Evolutionary conservation across 108 stramenopile genomes (phyloP), one percentile per base, ranked within the genome.

Genomic region (Mayamaea pseudoterrestris): DNA sequence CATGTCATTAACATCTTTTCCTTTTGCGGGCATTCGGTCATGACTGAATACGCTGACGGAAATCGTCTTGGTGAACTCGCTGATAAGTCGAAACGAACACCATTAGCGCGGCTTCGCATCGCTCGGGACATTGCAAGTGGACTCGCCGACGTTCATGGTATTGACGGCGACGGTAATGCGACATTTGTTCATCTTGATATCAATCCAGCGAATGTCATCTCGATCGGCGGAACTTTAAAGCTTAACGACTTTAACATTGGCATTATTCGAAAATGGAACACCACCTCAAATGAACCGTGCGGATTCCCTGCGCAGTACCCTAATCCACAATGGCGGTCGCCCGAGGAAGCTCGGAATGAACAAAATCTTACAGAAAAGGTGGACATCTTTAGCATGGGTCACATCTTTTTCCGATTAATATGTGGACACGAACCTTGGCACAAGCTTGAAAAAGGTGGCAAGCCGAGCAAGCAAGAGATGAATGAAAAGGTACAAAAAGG

Each of bases 241-340:
- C 45, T 84, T 8, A 84, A 84, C 43, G 83, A 84, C 52, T 84
- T 84, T 50, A 84, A 84, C 39, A 77, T 78, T 69, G 83, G 74
- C 1, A 70, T 73, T 40, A 47, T 73, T 39, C 69, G 72, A 11
- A 55, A 53, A 63, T 73, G 76, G 75, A 79, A 79, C 51, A 71
- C 56, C 9, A 64, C 59, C 14, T 66, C 65, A 23, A 63, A 72
- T 35, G 47, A 50, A 51, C 53, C 68, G 6, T 84, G 83, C 46
- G 77, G 78, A 12, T 76, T 84, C 27, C 69, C 74, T 9, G 59
- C 75, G 0, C 77, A 74, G 32, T 84, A 74, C 62, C 78, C 74
- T 0, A 78, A 84, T 41, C 73, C 83, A 11, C 58, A 66, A 48
- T 84, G 83, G 83, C 42, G 83, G 23, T 74, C 77, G 18, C 83